Percentiles rank a stretch among this genome's conserved stretches.
phyloP scores from a whole-genome alignment of 805 yeast species.

The Wickerhamomyces bovis region DNA sequence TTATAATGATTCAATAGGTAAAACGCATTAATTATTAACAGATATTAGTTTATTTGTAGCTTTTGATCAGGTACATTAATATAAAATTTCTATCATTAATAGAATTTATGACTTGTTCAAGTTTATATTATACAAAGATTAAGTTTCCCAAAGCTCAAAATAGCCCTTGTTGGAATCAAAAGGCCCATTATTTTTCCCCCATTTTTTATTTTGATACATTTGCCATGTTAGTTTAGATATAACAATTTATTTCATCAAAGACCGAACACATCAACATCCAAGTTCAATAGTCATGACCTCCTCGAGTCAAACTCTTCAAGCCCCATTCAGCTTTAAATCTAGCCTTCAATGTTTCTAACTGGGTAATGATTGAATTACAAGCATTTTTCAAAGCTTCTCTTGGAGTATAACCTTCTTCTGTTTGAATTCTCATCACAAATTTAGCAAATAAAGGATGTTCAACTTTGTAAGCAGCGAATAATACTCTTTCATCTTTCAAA shows the following conservation, averaged over 20 bases:
- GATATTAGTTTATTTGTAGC: no score
- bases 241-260: neutral
- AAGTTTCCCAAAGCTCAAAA: neutral
- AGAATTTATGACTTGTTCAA: neutral
- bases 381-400: constrained; percentile 87
- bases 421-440: constrained; percentile 89
- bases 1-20: neutral
- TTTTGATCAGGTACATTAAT: no score
- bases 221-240: no score
- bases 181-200: neutral
- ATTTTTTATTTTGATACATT: neutral
- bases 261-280: neutral
- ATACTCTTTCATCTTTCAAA: constrained; percentile 78
- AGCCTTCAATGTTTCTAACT: constrained; percentile 64
- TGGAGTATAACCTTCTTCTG: constrained; percentile 92
- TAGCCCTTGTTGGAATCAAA: neutral
- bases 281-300: constrained; percentile 1
- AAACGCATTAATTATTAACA: neutral
- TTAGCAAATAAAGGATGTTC: constrained; percentile 97
- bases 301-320: constrained; percentile 65
- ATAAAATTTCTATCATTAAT: neutral
- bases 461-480: constrained; percentile 95
- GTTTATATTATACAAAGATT: neutral
- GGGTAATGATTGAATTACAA: constrained; percentile 75
- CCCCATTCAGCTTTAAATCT: constrained; percentile 93